Evolutionary conservation across 768 basidiomycete genomes (phyloP).

Genomic region (Lactarius sp.): DNA sequence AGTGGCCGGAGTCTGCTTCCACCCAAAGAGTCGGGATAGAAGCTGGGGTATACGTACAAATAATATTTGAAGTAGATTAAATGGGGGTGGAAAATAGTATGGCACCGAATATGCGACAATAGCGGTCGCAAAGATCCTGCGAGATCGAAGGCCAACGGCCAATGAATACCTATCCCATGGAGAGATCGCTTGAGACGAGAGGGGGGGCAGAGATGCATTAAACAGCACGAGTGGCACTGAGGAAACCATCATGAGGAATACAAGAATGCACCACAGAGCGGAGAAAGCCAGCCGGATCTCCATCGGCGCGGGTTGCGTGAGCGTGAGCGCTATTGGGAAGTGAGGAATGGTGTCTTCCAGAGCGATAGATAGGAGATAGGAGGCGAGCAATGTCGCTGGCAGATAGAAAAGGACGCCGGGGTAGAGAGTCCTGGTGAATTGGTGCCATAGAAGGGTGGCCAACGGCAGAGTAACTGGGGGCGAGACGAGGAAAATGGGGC

Average conservation of each 20-base stretch:
- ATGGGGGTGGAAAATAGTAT: conserved; percentile 47
- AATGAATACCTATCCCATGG: conserved; percentile 49
- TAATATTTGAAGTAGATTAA: conserved; percentile 40
- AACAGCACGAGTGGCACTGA: conserved; percentile 35
- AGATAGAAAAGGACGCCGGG: conserved; percentile 46
- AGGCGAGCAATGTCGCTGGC: conserved; percentile 42
- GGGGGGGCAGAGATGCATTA: conserved; percentile 26
- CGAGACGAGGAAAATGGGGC: conserved; percentile 42
- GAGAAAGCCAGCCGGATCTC: conserved; percentile 45
- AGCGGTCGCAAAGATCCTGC: conserved; percentile 37
- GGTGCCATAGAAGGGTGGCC: conserved; percentile 38
- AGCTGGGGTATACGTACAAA: conserved; percentile 25
- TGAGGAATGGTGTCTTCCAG: conserved; percentile 35
- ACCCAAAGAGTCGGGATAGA: conserved; percentile 26
- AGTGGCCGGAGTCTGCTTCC: conserved; percentile 17
- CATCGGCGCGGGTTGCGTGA: conserved; percentile 36
- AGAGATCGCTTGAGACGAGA: conserved; percentile 2
- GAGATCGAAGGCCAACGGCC: conserved; percentile 41
- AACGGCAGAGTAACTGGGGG: conserved; percentile 42
- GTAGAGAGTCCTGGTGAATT: conserved; percentile 36
- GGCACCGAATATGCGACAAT: conserved; percentile 34
- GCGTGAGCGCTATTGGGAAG: conserved; percentile 23
- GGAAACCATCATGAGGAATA: conserved; percentile 35
- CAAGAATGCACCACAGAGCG: conserved; percentile 34
- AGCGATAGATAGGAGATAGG: conserved; percentile 45